Conservation (phyloP, 176 grass and related monocot species). For the Typha latifolia region DNA sequence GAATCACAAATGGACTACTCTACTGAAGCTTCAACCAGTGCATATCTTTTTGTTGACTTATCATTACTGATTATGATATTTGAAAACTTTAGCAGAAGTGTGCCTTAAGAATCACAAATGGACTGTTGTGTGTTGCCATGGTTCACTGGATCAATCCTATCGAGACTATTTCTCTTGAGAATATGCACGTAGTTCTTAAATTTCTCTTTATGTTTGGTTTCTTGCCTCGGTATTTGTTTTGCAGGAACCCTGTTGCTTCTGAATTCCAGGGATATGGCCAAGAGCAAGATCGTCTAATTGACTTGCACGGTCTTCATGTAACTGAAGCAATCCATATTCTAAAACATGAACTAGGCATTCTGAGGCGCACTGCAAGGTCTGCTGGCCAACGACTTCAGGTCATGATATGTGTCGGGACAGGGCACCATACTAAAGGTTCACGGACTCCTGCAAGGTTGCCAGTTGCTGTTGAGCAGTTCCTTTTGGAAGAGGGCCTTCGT, state of each 20-base stretch:
- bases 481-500: constrained; percentile 67
- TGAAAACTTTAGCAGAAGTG: no score
- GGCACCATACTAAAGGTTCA: constrained; percentile 90
- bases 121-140: no score
- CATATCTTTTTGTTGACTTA: no score
- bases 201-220: constrained; percentile 9
- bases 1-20: no score
- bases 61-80: no score
- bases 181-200: no score
- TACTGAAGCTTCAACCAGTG: no score
- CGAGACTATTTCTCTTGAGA: no score
- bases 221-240: constrained; percentile 1
- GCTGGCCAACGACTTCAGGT: constrained; percentile 64
- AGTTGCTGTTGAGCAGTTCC: constrained; percentile 69
- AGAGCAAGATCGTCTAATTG: constrained; percentile 54
- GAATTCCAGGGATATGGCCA: constrained; percentile 7
- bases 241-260: constrained; percentile 52
- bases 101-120: no score
- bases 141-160: no score
- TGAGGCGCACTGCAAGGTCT: constrained; percentile 46
- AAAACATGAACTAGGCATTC: constrained; percentile 52
- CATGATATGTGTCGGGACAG: constrained; percentile 87
- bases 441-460: constrained; percentile 74
- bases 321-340: constrained; percentile 76
- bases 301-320: constrained; percentile 85